Evolutionary conservation across 768 basidiomycete genomes (phyloP).

Genomic region (Suillus tomentosus): DNA sequence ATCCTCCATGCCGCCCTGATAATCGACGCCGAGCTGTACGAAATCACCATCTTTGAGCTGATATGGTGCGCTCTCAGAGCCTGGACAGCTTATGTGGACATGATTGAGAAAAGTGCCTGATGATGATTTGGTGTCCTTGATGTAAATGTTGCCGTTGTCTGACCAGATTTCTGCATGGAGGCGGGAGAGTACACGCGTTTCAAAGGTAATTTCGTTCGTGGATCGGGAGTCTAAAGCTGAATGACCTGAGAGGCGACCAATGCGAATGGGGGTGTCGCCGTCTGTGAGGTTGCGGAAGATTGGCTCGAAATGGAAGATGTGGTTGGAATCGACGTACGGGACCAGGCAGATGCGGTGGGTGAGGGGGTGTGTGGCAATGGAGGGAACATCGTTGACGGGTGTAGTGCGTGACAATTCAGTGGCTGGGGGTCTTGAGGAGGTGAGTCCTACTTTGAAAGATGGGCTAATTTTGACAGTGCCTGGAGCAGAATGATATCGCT

Average conservation of each 20-base stretch:
- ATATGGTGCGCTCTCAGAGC: conserved; percentile 74
- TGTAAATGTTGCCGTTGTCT: conserved; percentile 72
- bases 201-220: conserved; percentile 74
- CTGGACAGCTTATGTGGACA: conserved; percentile 82
- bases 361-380: conserved; percentile 18
- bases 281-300: conserved; percentile 82
- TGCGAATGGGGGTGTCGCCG: conserved; percentile 71
- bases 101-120: conserved; percentile 97
- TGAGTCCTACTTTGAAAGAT: neutral
- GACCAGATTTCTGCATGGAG: conserved; percentile 96
- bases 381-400: no score
- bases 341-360: conserved; percentile 88
- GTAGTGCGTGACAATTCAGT: no score
- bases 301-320: conserved; percentile 90
- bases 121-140: conserved; percentile 87
- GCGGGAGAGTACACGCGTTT: conserved; percentile 84
- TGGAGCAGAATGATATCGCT: neutral
- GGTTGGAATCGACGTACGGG: conserved; percentile 89
- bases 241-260: conserved; percentile 93
- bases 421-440: no score
- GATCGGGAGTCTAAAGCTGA: conserved; percentile 39
- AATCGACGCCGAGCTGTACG: conserved; percentile 94
- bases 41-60: conserved; percentile 92
- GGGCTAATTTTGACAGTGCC: neutral
- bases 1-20: conserved; percentile 96